Conservation (phyloP, 805 yeast species). For the Teunomyces kruisii region DNA sequence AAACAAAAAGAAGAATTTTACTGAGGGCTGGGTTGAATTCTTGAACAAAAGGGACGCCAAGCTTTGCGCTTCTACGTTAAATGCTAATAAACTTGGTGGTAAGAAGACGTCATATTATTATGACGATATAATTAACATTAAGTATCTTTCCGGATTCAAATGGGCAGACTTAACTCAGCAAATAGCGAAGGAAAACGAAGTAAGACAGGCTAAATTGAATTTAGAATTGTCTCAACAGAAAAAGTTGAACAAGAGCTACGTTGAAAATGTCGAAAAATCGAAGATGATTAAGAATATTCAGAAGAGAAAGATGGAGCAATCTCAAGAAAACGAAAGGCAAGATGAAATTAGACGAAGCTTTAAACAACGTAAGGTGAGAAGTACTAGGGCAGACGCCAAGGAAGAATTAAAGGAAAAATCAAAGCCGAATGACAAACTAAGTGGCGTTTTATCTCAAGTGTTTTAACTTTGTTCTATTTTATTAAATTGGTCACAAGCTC, state of each 20-base stretch:
- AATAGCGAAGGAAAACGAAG: conserved; percentile 85
- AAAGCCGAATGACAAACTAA: conserved; percentile 39
- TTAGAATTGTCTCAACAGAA: conserved; percentile 89
- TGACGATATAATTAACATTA: conserved; percentile 90
- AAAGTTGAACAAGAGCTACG: conserved; percentile 79
- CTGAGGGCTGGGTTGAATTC: conserved; percentile 98
- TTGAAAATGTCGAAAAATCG: conserved; percentile 80
- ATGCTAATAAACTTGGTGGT: conserved; percentile 90
- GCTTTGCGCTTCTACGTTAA: conserved; percentile 78
- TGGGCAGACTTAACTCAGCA: conserved; percentile 95
- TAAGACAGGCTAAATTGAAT: conserved; percentile 81
- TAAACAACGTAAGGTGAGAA: conserved; percentile 66
- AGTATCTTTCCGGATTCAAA: conserved; percentile 86
- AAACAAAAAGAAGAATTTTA: conserved; percentile 80
- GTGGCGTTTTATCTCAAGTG: conserved; percentile 52
- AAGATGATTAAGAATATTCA: conserved; percentile 74
- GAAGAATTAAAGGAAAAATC: conserved; percentile 42
- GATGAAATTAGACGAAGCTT: conserved; percentile 55
- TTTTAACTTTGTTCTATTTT: conserved; percentile 32
- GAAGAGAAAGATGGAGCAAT: conserved; percentile 41
- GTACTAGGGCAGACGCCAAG: conserved; percentile 65
- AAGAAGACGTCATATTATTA: conserved; percentile 87
- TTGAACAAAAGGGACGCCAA: conserved; percentile 82
- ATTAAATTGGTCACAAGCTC: not conserved
- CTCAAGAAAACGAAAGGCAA: conserved; percentile 4